Evolutionary conservation across 768 basidiomycete genomes (phyloP), one percentile per base, ranked within the genome.

Genomic region (Hypholoma sublateritium): DNA sequence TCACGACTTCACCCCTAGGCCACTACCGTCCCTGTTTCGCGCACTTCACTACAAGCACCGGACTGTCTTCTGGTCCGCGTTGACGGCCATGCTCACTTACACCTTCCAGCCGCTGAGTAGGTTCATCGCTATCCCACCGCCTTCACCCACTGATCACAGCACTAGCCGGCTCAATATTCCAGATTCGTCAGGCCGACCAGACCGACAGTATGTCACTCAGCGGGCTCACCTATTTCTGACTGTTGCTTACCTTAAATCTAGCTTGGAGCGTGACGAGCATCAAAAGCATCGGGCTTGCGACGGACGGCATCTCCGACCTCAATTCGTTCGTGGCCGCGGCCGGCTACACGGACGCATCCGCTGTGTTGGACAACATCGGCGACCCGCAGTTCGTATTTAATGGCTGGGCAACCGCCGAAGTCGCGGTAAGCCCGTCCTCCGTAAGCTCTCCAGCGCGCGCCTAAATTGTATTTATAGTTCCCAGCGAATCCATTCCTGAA

Each of bases 301-400:
- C 79, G 3, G 73, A 77, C 56, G 69, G 45, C 22, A 56, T 81
- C 16, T 53, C 64, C 17, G 66, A 77, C 7, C 62, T 88, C 46
- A 80, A 79, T 42, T 76, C 77, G 16, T 88, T 87, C 63, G 70
- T 82, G 9, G 82, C 86, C 24, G 82, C 86, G 7, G 79, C 84
- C 7, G 87, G 87, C 60, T 81, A 77, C 59, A 75, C 77, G 3
- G 77, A 80, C 45, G 75, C 78, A 16, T 74, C 78, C 5, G 55
- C 55, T 4, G 75, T 75, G 4, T 67, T 77, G 36, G 74, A 81
- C 59, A 62, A 67, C 16, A 66, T 88, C 5, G 63, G 71, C 5
- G 83, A 86, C 55, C 88, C 88, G 1, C 81, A 85, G 7, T 89
- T 87, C 62, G 71, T 88, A 19, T 48, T 61, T 6, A 66, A 65